Base-by-base conservation (phyloP, 768 basidiomycete genomes). In the Xanthoconium stramineum region DNA sequence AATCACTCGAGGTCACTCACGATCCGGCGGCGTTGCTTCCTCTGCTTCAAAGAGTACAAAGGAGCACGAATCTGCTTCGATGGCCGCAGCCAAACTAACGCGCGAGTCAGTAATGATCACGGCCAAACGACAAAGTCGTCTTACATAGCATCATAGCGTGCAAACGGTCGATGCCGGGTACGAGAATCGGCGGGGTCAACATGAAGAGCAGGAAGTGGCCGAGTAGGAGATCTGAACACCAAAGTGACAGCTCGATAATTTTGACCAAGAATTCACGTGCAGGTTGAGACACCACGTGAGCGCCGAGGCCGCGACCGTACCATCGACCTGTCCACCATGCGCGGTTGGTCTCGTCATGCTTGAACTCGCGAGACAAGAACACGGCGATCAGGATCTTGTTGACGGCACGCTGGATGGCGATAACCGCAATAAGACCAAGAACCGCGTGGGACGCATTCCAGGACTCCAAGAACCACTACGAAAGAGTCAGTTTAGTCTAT, bases 321-420 rank as follows among this genome's bases (percentile, higher is more conserved):
- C 97, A 98, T 68, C 86, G 80, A 46, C 94, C 95, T 33, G 95
- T 96, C 97, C 97, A 99, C 96, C 96, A 99, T 8, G 95, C 95
- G 29, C 93, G 82, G 75, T 98, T 98, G 36, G 93, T 95, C 74
- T 98, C 95, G 70, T 99, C 97, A 70, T 98, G 94, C 77, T 99
- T 99, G 83, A 97, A 97, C 74, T 99, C 97, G 60, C 97, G 89
- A 39, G 94, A 89, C 37, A 98, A 77, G 83, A 95, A 94, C 58
- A 96, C 88, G 0, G 95, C 80, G 66, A 99, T 98, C 53, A 97
- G 77, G 56, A 94, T 80, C 80, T 98, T 98, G 83, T 95, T 88
- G 57, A 98, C 75, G 17, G 90, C 90, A 49, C 97, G 85, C 69
- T 98, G 94, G 54, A 98, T 91, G 54, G 86, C 83, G 57, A 98